Conservation (phyloP, 108 stramenopile species). For the Asterionellopsis glacialis region DNA sequence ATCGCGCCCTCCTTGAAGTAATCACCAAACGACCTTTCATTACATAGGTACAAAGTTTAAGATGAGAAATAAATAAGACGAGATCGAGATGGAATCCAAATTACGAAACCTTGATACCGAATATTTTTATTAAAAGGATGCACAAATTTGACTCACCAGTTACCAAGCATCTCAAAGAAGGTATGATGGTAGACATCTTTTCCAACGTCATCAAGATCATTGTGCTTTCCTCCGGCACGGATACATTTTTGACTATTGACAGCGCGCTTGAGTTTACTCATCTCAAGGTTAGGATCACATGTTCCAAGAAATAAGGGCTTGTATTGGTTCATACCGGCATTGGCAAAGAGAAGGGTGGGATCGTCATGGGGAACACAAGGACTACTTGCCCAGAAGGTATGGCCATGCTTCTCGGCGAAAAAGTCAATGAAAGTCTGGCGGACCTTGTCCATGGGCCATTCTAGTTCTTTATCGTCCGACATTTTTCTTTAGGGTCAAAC, state of each 20-base stretch:
- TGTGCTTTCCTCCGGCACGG: conserved; percentile 99
- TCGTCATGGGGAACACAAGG: conserved; percentile 99
- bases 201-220: conserved; percentile 99
- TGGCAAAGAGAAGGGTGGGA: conserved; percentile 98
- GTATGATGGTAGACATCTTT: conserved; percentile 99
- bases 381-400: conserved; percentile 82
- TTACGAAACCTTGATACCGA: not conserved
- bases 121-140: not conserved
- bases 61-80: conserved; percentile 43
- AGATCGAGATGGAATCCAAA: not conserved
- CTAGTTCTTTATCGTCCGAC: not conserved
- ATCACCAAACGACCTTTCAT: conserved; percentile 94
- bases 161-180: conserved; percentile 99
- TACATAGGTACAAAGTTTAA: conserved; percentile 85
- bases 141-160: conserved; percentile 51
- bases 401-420: conserved; percentile 80
- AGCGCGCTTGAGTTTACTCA: conserved; percentile 87
- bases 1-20: conserved; percentile 99
- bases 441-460: conserved; percentile 95
- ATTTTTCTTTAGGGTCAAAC: too few relatives aligned
- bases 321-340: conserved; percentile 99
- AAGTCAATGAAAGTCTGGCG: conserved; percentile 95
- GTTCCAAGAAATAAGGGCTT: conserved; percentile 97
- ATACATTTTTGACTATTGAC: conserved; percentile 99
- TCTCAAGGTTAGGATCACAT: conserved; percentile 84